phyloP scores from a whole-genome alignment of 2,329 filamentous ascomycete species.

The Xylaria sp. region DNA sequence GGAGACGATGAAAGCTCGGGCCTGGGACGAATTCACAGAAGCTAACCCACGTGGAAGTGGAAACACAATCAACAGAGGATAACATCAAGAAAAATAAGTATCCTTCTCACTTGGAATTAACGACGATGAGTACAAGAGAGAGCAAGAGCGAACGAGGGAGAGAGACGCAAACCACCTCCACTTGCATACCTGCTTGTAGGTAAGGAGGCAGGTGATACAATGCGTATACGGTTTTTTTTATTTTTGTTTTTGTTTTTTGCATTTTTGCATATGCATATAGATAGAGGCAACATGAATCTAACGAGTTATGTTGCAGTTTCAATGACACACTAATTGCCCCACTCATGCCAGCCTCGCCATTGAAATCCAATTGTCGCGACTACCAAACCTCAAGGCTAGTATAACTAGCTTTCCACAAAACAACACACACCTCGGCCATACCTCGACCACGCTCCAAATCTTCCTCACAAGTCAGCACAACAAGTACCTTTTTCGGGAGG shows the following conservation, averaged over 20 bases:
- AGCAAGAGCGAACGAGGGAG: not conserved
- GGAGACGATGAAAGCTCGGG: constrained; percentile 91
- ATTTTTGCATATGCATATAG: constrained; percentile 22
- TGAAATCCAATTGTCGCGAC: constrained; percentile 20
- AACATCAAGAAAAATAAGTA: constrained; percentile 4
- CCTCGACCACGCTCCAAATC: not conserved
- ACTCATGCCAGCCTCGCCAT: constrained; percentile 28
- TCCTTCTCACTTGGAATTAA: not conserved
- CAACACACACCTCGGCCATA: not conserved
- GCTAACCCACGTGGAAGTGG: constrained; percentile 86
- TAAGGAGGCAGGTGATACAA: not conserved
- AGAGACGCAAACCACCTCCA: not conserved
- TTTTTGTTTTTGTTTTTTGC: no score
- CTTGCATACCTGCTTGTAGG: not conserved
- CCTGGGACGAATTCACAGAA: constrained; percentile 95
- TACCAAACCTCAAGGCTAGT: constrained; percentile 18
- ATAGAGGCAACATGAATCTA: not conserved
- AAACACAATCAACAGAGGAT: constrained; percentile 84
- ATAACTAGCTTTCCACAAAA: not conserved
- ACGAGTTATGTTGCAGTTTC: constrained; percentile 6
- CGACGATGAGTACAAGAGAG: not conserved
- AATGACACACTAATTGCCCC: constrained; percentile 1
- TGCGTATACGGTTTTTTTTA: not conserved
- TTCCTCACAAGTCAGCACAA: not conserved
- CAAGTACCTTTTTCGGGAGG: not conserved